These are phyloP conservation scores for Xerophyta viscosa DNA, from an alignment of 106 monocot species.

Conservation along the genomic window DNA sequence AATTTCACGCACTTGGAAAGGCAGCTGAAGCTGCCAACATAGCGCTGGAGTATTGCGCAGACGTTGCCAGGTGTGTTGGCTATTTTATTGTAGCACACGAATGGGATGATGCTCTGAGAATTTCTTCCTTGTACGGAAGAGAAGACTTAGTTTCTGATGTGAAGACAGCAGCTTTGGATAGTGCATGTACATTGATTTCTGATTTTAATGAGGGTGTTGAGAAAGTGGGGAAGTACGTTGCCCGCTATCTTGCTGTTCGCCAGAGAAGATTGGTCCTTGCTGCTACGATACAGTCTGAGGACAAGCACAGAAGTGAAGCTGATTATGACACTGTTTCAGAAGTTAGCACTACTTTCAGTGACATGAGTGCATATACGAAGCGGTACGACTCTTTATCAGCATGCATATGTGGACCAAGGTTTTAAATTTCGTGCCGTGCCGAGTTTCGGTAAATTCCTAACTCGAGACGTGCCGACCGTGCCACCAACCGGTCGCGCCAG, in stretches of 20 bases:
- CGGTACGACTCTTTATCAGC: slow-evolving; percentile 42
- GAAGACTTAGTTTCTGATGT: slow-evolving; percentile 59
- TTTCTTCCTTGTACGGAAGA: slow-evolving; percentile 47
- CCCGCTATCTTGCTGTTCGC: slow-evolving; percentile 87
- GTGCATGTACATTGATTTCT: slow-evolving; percentile 44
- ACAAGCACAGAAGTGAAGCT: slow-evolving; percentile 30
- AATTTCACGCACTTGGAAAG: slow-evolving; percentile 85
- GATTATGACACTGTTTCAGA: slow-evolving; percentile 83
- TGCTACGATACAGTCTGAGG: slow-evolving; percentile 63
- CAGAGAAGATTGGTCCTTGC: slow-evolving; percentile 77
- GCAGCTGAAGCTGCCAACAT: slow-evolving; percentile 83
- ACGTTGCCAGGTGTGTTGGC: slow-evolving; percentile 47
- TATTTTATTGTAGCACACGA: slow-evolving; percentile 71
- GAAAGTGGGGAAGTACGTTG: slow-evolving; percentile 76
- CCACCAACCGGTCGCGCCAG: no score
- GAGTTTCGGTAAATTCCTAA: no score
- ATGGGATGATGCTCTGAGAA: slow-evolving; percentile 93
- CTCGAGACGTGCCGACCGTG: no score
- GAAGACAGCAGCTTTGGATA: slow-evolving; percentile 58
- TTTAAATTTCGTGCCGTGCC: no score
- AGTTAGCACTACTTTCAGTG: slow-evolving; percentile 68
- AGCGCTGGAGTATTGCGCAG: slow-evolving; percentile 70
- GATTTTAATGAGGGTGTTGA: slow-evolving; percentile 73
- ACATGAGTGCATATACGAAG: slow-evolving; percentile 88
- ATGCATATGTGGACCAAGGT: no score